Percentiles rank a stretch among this genome's conserved stretches.
phyloP scores from a whole-genome alignment of 1,284 basidiomycete species.

The Coriolopsis trogii region DNA sequence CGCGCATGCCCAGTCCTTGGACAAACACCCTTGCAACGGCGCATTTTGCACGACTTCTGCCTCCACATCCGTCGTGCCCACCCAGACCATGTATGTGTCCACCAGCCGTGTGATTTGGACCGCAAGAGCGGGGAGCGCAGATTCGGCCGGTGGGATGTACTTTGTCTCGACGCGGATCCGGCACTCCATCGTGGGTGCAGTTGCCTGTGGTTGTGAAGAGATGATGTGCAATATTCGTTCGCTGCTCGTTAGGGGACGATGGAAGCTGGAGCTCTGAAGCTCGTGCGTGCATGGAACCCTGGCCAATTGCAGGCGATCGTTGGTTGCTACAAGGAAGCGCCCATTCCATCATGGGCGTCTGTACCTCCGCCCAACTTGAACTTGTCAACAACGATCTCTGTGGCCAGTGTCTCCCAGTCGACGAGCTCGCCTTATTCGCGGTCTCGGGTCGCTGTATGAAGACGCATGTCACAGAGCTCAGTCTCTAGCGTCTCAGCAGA shows the following conservation, averaged over 20 bases:
- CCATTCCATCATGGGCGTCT: no score
- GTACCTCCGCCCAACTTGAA: no score
- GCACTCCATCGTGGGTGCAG: constrained; percentile 6
- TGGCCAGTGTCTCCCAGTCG: no score
- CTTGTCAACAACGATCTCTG: no score
- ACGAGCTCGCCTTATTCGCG: background rate
- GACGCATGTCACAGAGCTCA: constrained; percentile 10
- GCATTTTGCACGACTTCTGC: constrained; percentile 53
- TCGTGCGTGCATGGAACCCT: no score
- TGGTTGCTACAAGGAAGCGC: no score
- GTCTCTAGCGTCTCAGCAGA: constrained; percentile 1
- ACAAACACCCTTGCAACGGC: constrained; percentile 55
- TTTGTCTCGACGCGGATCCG: constrained; percentile 41
- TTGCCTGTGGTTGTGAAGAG: background rate
- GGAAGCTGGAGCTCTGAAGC: no score
- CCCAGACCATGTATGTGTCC: constrained; percentile 84
- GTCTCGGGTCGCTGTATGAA: no score
- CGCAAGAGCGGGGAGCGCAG: constrained; percentile 59
- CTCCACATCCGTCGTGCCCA: constrained; percentile 59
- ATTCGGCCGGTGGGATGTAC: constrained; percentile 49
- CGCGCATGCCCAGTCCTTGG: constrained; percentile 82
- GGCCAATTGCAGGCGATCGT: no score
- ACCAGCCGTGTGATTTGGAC: constrained; percentile 72
- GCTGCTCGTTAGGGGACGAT: no score
- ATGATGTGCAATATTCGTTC: no score